These are phyloP conservation scores for Flaveria linearis DNA, from an alignment of 129 eudicot genomes.

Conservation along the genomic window DNA sequence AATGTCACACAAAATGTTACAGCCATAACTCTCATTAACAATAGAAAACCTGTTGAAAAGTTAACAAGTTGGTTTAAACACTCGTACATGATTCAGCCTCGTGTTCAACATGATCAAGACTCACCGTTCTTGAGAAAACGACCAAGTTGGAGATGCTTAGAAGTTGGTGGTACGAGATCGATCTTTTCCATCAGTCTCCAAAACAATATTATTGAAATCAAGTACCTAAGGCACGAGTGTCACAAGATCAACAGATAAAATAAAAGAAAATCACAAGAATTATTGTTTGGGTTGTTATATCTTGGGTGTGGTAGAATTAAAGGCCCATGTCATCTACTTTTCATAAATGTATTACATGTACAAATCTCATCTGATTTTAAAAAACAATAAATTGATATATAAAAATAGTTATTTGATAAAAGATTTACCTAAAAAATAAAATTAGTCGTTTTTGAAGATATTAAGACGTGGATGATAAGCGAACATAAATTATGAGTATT, in stretches of 20 bases:
- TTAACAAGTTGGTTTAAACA: not conserved
- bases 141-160: conserved; percentile 46
- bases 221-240: conserved; percentile 40
- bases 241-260: not conserved
- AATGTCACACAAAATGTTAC: conserved; percentile 65
- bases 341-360: too few species aligned
- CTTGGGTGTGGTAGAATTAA: too few species aligned
- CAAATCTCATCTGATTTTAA: too few species aligned
- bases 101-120: not conserved
- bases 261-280: not conserved
- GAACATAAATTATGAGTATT: too few species aligned
- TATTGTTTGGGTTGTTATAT: too few species aligned
- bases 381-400: too few species aligned
- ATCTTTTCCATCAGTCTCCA: conserved; percentile 52
- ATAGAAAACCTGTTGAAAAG: conserved; percentile 44
- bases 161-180: conserved; percentile 52
- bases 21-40: conserved; percentile 65
- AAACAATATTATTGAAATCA: conserved; percentile 47
- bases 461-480: too few species aligned
- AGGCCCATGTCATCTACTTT: too few species aligned
- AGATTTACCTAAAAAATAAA: not conserved
- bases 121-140: conserved; percentile 67
- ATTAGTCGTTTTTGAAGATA: too few species aligned
- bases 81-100: not conserved
- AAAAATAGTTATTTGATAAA: too few species aligned